Conservation (phyloP, 2,329 filamentous ascomycete genomes). For the Paraconiothyrium sp. region DNA sequence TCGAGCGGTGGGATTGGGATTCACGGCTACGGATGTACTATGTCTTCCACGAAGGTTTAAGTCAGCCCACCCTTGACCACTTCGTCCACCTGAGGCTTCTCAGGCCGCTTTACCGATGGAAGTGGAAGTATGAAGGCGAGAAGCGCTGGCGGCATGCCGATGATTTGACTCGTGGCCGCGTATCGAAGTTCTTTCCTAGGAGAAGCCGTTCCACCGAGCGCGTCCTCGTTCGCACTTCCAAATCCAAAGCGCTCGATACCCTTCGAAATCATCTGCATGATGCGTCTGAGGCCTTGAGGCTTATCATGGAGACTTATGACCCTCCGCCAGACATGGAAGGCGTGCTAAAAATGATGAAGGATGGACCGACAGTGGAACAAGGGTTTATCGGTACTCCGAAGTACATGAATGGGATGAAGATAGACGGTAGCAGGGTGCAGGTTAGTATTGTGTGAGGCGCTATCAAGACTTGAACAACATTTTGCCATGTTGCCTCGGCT, state of each 20-base stretch:
- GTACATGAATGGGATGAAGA: slow-evolving; percentile 10
- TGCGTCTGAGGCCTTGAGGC: not conserved
- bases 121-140: slow-evolving; percentile 4
- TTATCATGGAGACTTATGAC: slow-evolving; percentile 2
- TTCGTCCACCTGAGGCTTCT: not conserved
- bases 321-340: not conserved
- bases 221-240: too few species aligned
- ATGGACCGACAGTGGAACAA: slow-evolving; percentile 14
- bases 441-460: slow-evolving; percentile 3
- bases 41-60: too few species aligned
- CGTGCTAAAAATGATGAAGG: not conserved
- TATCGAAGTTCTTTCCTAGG: not conserved
- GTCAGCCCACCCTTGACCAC: not conserved
- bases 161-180: not conserved
- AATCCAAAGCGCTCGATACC: too few species aligned
- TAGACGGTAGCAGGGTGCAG: slow-evolving; percentile 13
- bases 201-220: too few species aligned
- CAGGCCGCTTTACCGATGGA: not conserved
- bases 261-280: too few species aligned
- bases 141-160: not conserved
- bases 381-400: slow-evolving; percentile 2
- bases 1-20: too few species aligned
- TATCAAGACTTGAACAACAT: too few species aligned
- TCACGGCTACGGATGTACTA: too few species aligned
- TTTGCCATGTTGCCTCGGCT: too few species aligned